Percentiles rank a stretch among this genome's conserved stretches.
These are phyloP conservation scores for Arthroderma sp. DNA, from an alignment of 2,329 filamentous ascomycete species.

Conservation along the genomic window DNA sequence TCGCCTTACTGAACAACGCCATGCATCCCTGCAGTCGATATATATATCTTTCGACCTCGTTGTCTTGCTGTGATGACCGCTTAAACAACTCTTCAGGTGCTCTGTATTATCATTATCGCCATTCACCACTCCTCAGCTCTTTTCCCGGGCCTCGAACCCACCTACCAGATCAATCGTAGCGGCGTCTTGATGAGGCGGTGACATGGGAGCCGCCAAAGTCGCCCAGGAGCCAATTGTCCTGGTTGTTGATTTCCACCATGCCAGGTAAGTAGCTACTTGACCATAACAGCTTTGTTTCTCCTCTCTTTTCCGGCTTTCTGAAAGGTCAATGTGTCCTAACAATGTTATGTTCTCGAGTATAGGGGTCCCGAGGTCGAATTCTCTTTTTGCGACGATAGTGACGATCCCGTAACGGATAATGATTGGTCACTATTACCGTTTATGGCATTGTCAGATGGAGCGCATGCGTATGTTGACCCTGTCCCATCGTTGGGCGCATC, in stretches of 20 bases:
- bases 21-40: too few species aligned
- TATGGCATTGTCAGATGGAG: slow-evolving; percentile 92
- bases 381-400: slow-evolving; percentile 71
- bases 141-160: too few species aligned
- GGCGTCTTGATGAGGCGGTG: slow-evolving; percentile 1
- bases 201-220: slow-evolving; percentile 4
- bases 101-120: too few species aligned
- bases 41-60: too few species aligned
- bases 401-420: slow-evolving; percentile 67
- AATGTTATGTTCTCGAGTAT: slow-evolving; percentile 1
- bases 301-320: too few species aligned
- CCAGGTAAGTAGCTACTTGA: slow-evolving; percentile 29
- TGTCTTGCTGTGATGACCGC: too few species aligned
- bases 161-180: too few species aligned
- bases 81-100: too few species aligned
- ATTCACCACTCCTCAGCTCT: too few species aligned
- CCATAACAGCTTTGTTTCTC: too few species aligned
- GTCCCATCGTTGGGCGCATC: too few species aligned
- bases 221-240: slow-evolving; percentile 52
- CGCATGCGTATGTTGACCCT: slow-evolving; percentile 58
- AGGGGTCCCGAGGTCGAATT: slow-evolving; percentile 84
- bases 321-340: background rate
- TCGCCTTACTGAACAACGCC: too few species aligned
- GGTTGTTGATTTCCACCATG: slow-evolving; percentile 76
- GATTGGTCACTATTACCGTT: slow-evolving; percentile 89